phyloP scores from a whole-genome alignment of 495 filamentous ascomycete species.

The Penicillium egyptiacum region DNA sequence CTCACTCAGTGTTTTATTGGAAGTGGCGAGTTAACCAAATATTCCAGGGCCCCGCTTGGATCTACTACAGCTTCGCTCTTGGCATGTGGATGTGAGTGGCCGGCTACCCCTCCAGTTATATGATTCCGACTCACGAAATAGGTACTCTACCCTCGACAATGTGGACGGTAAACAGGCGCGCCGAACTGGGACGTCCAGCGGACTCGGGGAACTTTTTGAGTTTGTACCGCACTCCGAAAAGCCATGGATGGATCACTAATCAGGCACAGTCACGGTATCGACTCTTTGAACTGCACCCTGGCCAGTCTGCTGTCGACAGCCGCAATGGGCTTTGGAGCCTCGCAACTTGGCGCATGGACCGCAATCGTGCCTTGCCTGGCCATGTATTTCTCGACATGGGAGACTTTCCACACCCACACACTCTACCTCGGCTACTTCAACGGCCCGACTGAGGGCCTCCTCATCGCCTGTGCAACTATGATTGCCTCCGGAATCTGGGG shows the following conservation, averaged over 20 bases:
- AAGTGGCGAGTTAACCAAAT: constrained; percentile 28
- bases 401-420: constrained; percentile 98
- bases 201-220: constrained; percentile 95
- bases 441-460: constrained; percentile 92
- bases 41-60: constrained; percentile 75
- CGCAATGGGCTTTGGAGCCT: constrained; percentile 84
- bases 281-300: constrained; percentile 94
- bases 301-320: constrained; percentile 85
- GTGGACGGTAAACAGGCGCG: constrained; percentile 97
- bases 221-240: constrained; percentile 35
- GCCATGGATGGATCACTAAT: constrained; percentile 31
- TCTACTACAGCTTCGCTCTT: constrained; percentile 92
- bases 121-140: constrained; percentile 11
- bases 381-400: constrained; percentile 99
- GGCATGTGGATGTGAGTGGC: constrained; percentile 80
- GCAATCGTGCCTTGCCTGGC: constrained; percentile 87
- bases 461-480: constrained; percentile 86
- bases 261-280: constrained; percentile 77
- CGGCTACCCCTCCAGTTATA: not conserved
- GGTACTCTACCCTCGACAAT: constrained; percentile 98
- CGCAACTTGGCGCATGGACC: constrained; percentile 82
- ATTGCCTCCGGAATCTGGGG: constrained; percentile 81
- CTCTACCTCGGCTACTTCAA: constrained; percentile 97
- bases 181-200: constrained; percentile 91
- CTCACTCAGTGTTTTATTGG: not conserved